Percentiles rank a stretch among this genome's conserved stretches.
Conservation (phyloP, 2,329 filamentous ascomycete species). For the Alternaria brassicae region DNA sequence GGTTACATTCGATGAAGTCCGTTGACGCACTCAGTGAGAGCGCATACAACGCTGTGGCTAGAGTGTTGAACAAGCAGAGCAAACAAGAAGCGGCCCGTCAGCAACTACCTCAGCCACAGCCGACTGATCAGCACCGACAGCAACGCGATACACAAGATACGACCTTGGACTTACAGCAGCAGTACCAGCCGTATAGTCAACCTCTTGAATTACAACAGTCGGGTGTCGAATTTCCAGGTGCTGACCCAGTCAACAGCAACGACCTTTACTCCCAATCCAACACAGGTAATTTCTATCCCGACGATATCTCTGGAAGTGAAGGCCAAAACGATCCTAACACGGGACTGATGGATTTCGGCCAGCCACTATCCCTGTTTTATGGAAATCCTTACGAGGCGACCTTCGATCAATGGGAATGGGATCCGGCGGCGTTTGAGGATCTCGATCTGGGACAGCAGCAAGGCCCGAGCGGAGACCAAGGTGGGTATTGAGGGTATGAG, state of each 20-base stretch:
- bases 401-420: constrained; percentile 20
- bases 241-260: neutral
- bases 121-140: neutral
- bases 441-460: neutral
- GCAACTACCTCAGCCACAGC: neutral
- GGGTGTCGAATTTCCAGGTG: neutral
- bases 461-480: neutral
- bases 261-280: neutral
- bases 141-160: neutral
- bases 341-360: neutral
- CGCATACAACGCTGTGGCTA: constrained; percentile 32
- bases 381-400: constrained; percentile 20
- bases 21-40: constrained; percentile 38
- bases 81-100: neutral
- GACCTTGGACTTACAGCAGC: neutral
- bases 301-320: neutral
- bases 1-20: constrained; percentile 40
- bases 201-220: neutral
- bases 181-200: neutral
- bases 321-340: neutral
- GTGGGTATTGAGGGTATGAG: neutral
- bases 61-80: constrained; percentile 17
- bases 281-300: neutral
- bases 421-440: neutral
- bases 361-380: constrained; percentile 15